A percentile compares a stretch with the other conserved stretches of the same genome.
Evolutionary conservation across 2,329 filamentous ascomycete genomes (phyloP).

Genomic region (Diaporthe citrichinensis): DNA sequence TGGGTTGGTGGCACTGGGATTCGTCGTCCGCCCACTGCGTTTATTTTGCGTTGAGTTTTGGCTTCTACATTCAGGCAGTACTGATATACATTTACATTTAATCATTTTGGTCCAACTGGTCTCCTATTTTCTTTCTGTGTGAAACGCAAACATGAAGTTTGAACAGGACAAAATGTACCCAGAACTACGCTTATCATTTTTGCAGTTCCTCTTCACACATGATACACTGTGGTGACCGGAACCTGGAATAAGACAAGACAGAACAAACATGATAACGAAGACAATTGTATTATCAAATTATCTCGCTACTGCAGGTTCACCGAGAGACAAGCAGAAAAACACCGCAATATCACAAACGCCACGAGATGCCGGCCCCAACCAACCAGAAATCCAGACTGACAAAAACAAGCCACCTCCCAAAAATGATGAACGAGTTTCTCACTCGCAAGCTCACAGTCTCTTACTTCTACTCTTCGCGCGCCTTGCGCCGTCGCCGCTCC

Average conservation of each 20-base stretch:
- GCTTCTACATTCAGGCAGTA: not conserved
- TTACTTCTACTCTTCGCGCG: not conserved
- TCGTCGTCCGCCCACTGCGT: not conserved
- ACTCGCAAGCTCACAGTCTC: too few species aligned
- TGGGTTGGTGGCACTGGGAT: not conserved
- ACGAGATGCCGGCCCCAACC: not conserved
- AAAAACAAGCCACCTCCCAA: not conserved
- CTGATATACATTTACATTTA: not conserved
- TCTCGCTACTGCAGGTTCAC: not conserved
- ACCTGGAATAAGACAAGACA: not conserved
- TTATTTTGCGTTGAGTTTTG: not conserved
- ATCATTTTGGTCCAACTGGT: not conserved
- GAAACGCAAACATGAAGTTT: not conserved
- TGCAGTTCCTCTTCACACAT: too few species aligned
- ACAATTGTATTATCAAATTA: not conserved
- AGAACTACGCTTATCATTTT: not conserved
- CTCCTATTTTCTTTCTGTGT: not conserved
- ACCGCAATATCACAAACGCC: not conserved
- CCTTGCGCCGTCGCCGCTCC: not conserved
- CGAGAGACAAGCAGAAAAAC: not conserved
- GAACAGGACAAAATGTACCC: too few species aligned
- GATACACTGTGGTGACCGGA: too few species aligned
- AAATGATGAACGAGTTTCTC: not conserved
- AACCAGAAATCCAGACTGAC: not conserved
- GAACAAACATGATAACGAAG: not conserved